These are phyloP conservation scores for Xanthoconium separans DNA, from an alignment of 1,284 basidiomycete genomes.

Conservation along the genomic window DNA sequence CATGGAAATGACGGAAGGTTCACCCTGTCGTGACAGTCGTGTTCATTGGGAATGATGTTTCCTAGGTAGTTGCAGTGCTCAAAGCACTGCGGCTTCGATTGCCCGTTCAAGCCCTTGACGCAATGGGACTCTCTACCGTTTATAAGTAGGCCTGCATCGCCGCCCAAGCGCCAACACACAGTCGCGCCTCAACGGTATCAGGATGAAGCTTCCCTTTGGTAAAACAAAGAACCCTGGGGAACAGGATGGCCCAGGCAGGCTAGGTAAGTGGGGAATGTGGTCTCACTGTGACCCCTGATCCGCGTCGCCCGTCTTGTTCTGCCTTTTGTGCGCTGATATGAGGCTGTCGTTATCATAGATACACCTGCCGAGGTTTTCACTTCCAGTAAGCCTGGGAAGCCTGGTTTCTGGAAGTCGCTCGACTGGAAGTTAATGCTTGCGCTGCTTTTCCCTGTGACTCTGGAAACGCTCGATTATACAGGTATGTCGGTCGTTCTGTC, in stretches of 20 bases:
- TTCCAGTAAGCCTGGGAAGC: not conserved
- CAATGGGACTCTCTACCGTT: not conserved
- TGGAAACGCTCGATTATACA: conserved; percentile 43
- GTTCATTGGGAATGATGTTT: not conserved
- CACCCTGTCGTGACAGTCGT: not conserved
- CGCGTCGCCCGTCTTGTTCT: not conserved
- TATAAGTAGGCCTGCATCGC: not conserved
- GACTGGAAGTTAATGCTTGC: conserved; percentile 32
- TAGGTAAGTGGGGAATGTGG: conserved; percentile 12
- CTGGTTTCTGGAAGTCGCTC: conserved; percentile 26
- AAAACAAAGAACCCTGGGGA: not conserved
- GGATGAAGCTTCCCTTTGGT: conserved; percentile 15
- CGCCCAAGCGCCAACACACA: not conserved
- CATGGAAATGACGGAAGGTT: not conserved
- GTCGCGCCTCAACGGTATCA: not conserved
- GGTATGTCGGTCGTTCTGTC: conserved; percentile 24
- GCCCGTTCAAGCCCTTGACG: not conserved
- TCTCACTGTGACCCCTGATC: not conserved
- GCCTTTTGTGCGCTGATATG: too few species aligned
- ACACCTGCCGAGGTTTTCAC: not conserved
- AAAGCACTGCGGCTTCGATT: not conserved
- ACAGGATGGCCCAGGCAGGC: not conserved
- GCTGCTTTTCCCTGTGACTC: conserved; percentile 28
- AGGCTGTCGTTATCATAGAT: not conserved
- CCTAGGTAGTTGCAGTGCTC: not conserved